Evolutionary conservation across 495 filamentous ascomycete species (phyloP).

Genomic region (Venustampulla echinocandica): DNA sequence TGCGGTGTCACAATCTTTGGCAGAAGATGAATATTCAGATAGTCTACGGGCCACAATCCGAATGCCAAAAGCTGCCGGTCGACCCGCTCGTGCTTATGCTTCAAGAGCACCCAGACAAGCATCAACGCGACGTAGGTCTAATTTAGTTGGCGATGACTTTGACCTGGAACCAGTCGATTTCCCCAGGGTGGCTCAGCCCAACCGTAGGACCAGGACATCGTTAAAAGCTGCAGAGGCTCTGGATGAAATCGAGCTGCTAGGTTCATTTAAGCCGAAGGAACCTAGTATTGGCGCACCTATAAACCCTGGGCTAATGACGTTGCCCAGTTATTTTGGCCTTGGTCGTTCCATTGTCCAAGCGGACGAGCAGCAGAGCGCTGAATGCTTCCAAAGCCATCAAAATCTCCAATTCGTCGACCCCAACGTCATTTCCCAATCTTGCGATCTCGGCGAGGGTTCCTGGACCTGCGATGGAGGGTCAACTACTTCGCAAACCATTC

Average conservation of each 20-base stretch:
- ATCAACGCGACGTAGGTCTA: too few relatives aligned
- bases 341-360: background rate
- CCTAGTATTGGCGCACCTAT: background rate
- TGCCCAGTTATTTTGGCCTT: constrained; percentile 14
- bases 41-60: background rate
- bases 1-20: too few relatives aligned
- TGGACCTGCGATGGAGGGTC: background rate
- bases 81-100: background rate
- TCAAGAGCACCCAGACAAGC: background rate
- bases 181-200: background rate
- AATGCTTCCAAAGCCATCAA: background rate
- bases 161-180: background rate
- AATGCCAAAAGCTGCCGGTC: background rate
- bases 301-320: constrained; percentile 12
- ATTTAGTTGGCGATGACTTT: too few relatives aligned
- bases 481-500: background rate
- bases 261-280: constrained; percentile 14
- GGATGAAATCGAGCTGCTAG: constrained; percentile 12
- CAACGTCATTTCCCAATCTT: background rate
- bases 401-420: background rate
- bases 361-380: too few relatives aligned
- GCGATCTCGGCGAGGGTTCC: background rate
- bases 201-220: background rate
- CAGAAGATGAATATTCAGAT: background rate
- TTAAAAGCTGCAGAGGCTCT: background rate